Conservation (phyloP, 2,329 filamentous ascomycete genomes). For the Aspergillus hiratsukae region DNA sequence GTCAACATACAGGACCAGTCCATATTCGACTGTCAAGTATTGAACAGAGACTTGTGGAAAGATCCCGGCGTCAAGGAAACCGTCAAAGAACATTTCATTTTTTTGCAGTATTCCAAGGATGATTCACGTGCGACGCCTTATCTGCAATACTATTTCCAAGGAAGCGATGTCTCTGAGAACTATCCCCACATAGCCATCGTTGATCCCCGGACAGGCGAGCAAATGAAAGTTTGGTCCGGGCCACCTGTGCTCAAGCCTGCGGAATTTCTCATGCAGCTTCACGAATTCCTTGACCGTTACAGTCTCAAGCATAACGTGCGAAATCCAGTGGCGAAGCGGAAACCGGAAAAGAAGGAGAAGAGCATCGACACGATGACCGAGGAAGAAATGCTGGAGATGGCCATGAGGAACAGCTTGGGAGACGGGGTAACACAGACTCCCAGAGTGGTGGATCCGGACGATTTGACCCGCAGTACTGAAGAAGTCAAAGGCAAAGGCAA, state of each 20-base stretch:
- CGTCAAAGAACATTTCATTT: slow-evolving; percentile 87
- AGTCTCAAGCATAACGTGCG: slow-evolving; percentile 82
- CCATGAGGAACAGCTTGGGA: slow-evolving; percentile 80
- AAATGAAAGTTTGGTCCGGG: slow-evolving; percentile 94
- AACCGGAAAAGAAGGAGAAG: slow-evolving; percentile 64
- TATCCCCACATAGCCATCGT: slow-evolving; percentile 96
- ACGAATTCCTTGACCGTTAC: slow-evolving; percentile 96
- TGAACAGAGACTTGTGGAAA: slow-evolving; percentile 97
- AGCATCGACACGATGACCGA: slow-evolving; percentile 89
- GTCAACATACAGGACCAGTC: slow-evolving; percentile 93
- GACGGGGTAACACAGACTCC: slow-evolving; percentile 41
- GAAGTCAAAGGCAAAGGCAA: slow-evolving; percentile 47
- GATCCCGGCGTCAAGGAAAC: slow-evolving; percentile 73
- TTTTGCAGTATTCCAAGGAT: slow-evolving; percentile 88
- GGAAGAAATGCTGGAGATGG: slow-evolving; percentile 95
- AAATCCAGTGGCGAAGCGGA: slow-evolving; percentile 82
- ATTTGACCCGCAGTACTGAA: slow-evolving; percentile 66
- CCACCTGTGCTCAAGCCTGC: slow-evolving; percentile 67
- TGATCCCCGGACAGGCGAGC: slow-evolving; percentile 91
- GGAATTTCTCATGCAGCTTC: slow-evolving; percentile 86
- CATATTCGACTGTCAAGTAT: slow-evolving; percentile 87
- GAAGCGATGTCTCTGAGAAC: slow-evolving; percentile 75
- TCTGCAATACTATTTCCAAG: slow-evolving; percentile 82
- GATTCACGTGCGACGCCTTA: slow-evolving; percentile 75
- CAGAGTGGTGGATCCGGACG: slow-evolving; percentile 76